Percentiles rank a stretch among this genome's conserved stretches.
Conservation (phyloP, 352 stramenopile species). For the Elongisporangium prolatum region DNA sequence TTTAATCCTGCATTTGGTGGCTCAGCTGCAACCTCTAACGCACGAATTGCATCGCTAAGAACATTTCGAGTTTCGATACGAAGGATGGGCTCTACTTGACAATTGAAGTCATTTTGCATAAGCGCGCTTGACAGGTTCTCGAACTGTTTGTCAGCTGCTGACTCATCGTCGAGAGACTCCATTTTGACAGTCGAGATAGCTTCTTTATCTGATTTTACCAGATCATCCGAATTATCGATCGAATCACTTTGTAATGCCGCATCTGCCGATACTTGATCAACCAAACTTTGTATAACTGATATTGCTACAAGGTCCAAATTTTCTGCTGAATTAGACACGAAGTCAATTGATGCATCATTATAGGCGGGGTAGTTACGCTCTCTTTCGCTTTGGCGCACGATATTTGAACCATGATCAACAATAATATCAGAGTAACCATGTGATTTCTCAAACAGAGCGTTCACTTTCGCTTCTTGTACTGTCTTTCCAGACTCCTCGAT, state of each 20-base stretch:
- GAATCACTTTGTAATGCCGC: no score
- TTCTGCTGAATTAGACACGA: no score
- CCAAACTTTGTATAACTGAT: no score
- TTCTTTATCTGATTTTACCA: not conserved
- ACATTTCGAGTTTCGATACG: not conserved
- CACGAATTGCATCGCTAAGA: not conserved
- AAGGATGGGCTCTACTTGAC: not conserved
- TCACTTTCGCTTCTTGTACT: not conserved
- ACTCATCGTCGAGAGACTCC: not conserved
- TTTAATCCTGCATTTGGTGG: no score
- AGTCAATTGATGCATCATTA: no score
- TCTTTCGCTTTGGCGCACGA: not conserved
- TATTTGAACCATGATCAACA: not conserved
- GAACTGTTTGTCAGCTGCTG: not conserved
- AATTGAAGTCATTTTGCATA: not conserved
- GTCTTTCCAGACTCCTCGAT: not conserved
- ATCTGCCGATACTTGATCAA: not conserved
- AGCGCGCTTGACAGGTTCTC: not conserved
- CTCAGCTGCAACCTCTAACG: not conserved
- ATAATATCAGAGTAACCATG: no score
- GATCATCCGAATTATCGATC: not conserved
- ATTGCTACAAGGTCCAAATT: no score
- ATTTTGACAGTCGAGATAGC: no score
- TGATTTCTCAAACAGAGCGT: not conserved
- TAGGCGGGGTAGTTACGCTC: no score